phyloP scores from a whole-genome alignment of 495 filamentous ascomycete species.

The Staphylotrichum longicolle region DNA sequence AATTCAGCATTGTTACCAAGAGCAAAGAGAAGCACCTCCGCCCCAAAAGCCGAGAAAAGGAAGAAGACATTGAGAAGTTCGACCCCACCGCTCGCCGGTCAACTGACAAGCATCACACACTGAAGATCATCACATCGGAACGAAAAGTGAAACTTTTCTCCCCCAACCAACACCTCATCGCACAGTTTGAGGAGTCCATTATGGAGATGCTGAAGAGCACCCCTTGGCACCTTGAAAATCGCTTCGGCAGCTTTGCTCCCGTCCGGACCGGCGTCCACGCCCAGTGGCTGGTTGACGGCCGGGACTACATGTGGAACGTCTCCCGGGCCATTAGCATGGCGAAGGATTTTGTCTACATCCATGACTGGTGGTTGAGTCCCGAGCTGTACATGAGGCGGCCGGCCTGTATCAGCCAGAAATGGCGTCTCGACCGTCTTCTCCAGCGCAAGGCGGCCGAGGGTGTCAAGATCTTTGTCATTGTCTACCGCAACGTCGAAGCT shows the following conservation, averaged over 20 bases:
- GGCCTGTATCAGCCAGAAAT: slow-evolving; percentile 97
- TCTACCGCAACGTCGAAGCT: slow-evolving; percentile 97
- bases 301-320: slow-evolving; percentile 99
- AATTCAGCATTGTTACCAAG: slow-evolving; percentile 75
- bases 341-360: slow-evolving; percentile 97
- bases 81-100: slow-evolving; percentile 57
- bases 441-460: slow-evolving; percentile 91
- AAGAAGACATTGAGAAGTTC: slow-evolving; percentile 37
- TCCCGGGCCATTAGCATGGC: slow-evolving; percentile 96
- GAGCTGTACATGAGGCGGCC: slow-evolving; percentile 95
- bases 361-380: slow-evolving; percentile 98
- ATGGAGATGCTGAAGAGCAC: slow-evolving; percentile 76
- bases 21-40: slow-evolving; percentile 66
- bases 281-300: slow-evolving; percentile 94
- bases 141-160: slow-evolving; percentile 87
- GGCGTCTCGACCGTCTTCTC: slow-evolving; percentile 92
- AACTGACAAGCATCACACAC: slow-evolving; percentile 68
- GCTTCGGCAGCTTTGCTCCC: slow-evolving; percentile 92
- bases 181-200: slow-evolving; percentile 93
- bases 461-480: slow-evolving; percentile 96
- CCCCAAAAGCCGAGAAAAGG: slow-evolving; percentile 52
- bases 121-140: slow-evolving; percentile 83
- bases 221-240: slow-evolving; percentile 75
- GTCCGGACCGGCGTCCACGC: slow-evolving; percentile 83
- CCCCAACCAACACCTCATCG: slow-evolving; percentile 80